These are phyloP conservation scores for Yarrowia deformans DNA, from an alignment of 805 yeast genomes.

Conservation along the genomic window DNA sequence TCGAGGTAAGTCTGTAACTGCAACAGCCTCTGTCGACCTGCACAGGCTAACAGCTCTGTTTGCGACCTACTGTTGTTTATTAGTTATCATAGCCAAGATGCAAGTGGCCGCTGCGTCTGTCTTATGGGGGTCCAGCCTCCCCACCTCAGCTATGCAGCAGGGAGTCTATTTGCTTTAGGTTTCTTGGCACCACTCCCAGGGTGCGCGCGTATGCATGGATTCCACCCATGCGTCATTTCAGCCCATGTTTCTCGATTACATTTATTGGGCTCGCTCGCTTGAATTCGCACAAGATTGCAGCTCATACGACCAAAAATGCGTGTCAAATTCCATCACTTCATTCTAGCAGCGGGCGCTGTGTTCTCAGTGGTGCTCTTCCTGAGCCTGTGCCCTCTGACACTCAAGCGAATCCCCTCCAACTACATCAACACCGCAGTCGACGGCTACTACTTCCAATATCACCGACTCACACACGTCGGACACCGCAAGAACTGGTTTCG, in stretches of 20 bases:
- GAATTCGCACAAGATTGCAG: not conserved
- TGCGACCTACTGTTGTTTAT: not conserved
- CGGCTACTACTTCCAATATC: constrained; percentile 38
- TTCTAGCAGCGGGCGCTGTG: constrained; percentile 17
- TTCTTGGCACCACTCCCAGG: constrained; percentile 37
- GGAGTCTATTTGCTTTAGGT: not conserved
- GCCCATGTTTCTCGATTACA: not conserved
- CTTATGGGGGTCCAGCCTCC: not conserved
- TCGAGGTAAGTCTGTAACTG: too few species aligned
- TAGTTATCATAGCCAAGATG: not conserved
- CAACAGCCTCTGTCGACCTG: too few species aligned
- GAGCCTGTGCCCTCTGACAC: constrained; percentile 27
- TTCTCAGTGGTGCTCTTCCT: constrained; percentile 16
- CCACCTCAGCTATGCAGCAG: constrained; percentile 7
- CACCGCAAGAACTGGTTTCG: constrained; percentile 34
- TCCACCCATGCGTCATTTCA: constrained; percentile 33
- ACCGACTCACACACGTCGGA: constrained; percentile 24
- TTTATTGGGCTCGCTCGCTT: constrained; percentile 26
- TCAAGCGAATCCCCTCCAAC: constrained; percentile 25
- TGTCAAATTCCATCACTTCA: constrained; percentile 27
- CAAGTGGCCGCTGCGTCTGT: not conserved
- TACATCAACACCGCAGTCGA: constrained; percentile 37
- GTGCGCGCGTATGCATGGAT: constrained; percentile 31
- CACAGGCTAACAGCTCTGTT: not conserved
- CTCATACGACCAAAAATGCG: constrained; percentile 20